Evolutionary conservation across 192 early-diverging fungal genomes (phyloP), one percentile per base, ranked within the genome.

Genomic region (Gonapodya prolifera): DNA sequence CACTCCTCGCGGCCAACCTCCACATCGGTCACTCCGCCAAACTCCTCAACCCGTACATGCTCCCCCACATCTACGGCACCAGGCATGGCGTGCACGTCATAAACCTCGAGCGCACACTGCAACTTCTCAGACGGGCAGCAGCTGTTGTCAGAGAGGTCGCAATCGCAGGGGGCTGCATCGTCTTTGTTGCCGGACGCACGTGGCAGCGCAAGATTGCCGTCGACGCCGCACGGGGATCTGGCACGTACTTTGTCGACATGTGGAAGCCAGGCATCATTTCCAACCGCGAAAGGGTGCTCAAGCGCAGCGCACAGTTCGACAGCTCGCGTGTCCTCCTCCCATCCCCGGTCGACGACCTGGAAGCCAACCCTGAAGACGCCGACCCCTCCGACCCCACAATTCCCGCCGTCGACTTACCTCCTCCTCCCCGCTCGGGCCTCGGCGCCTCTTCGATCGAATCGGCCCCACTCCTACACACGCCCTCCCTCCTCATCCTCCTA

Each of bases 201-300:
- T 85, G 87, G 2, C 83, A 91, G 70, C 85, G 92, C 77, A 75
- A 84, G 30, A 70, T 86, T 33, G 91, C 90, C 0, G 91, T 94
- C 1, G 90, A 93, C 30, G 95, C 95, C 0, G 97, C 97, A 30
- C 84, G 89, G 74, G 82, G 81, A 34, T 87, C 86, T 32, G 88
- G 91, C 35, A 91, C 89, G 35, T 96, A 91, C 86, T 95, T 92
- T 81, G 86, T 94, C 16, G 89, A 89, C 13, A 86, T 89, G 70
- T 97, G 95, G 96, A 84, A 91, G 69, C 93, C 92, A 1, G 96
- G 96, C 23, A 93, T 93, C 0, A 85, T 98, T 73, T 95, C 94
- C 17, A 98, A 98, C 84, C 83, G 85, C 75, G 83, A 85, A 33
- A 87, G 92, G 45, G 91, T 94, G 32, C 83, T 94, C 31, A 83